phyloP scores from a whole-genome alignment of 2,329 filamentous ascomycete genomes.

The Scytalidium sp. region DNA sequence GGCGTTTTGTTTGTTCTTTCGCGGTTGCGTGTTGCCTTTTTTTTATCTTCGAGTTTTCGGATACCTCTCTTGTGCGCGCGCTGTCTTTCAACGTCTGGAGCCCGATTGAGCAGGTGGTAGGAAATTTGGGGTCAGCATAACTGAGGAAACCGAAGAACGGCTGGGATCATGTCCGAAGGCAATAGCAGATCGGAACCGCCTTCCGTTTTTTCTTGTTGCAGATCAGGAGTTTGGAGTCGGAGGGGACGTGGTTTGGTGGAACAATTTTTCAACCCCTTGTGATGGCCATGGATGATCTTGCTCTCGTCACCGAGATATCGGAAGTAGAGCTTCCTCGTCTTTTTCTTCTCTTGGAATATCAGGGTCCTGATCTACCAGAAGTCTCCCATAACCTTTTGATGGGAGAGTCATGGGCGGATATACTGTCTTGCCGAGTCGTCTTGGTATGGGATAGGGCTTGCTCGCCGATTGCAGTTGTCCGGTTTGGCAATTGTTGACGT shows the following conservation, averaged over 20 bases:
- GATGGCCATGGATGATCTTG: not conserved
- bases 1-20: not conserved
- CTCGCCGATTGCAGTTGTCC: not conserved
- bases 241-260: not conserved
- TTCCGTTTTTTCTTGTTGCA: not conserved
- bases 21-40: too few species aligned
- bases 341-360: too few species aligned
- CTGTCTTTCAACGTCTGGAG: not conserved
- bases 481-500: not conserved
- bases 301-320: not conserved
- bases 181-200: not conserved
- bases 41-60: not conserved
- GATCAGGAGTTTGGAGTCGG: not conserved
- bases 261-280: not conserved
- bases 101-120: conserved; percentile 28
- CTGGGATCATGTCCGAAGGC: not conserved
- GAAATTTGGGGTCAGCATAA: conserved; percentile 56
- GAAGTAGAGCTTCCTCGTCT: too few species aligned
- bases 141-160: conserved; percentile 43
- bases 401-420: not conserved
- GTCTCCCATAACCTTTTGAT: not conserved
- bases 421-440: not conserved
- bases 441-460: not conserved
- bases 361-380: too few species aligned
- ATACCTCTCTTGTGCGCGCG: not conserved